Evolutionary conservation across 352 stramenopile genomes (phyloP).

Genomic region (Pythium rishiriense): DNA sequence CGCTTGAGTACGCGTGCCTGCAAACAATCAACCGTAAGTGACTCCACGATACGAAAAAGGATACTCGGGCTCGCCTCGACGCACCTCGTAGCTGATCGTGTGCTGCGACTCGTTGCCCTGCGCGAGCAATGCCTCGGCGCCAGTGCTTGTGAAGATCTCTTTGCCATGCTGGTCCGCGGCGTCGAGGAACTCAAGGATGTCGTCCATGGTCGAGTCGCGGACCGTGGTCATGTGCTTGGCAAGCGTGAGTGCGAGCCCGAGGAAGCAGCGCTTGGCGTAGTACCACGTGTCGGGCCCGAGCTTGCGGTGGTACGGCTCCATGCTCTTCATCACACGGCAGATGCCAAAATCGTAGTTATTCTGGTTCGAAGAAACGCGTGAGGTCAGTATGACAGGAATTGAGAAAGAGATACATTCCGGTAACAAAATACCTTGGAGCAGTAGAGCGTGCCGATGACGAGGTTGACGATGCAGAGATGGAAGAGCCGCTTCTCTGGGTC

Average conservation of each 20-base stretch:
- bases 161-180: conserved; percentile 90
- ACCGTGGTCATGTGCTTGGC: conserved; percentile 96
- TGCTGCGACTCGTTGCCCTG: conserved; percentile 52
- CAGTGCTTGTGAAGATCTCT: conserved; percentile 88
- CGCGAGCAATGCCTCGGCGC: conserved; percentile 30
- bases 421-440: conserved; percentile 93
- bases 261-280: conserved; percentile 95
- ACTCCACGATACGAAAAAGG: neutral
- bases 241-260: conserved; percentile 91
- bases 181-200: conserved; percentile 94
- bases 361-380: conserved; percentile 23
- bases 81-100: conserved; percentile 92
- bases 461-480: conserved; percentile 97
- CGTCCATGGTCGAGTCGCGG: conserved; percentile 93
- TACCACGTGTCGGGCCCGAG: conserved; percentile 95
- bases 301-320: conserved; percentile 97
- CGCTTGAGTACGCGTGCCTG: conserved; percentile 91
- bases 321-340: conserved; percentile 92
- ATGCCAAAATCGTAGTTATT: conserved; percentile 98
- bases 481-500: conserved; percentile 91
- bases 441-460: conserved; percentile 97
- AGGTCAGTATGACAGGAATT: no score
- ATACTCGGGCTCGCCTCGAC: neutral
- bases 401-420: no score
- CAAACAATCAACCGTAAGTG: neutral